These are phyloP conservation scores for Drosera spatulata DNA, from an alignment of 179 eudicot genomes.

Conservation along the genomic window DNA sequence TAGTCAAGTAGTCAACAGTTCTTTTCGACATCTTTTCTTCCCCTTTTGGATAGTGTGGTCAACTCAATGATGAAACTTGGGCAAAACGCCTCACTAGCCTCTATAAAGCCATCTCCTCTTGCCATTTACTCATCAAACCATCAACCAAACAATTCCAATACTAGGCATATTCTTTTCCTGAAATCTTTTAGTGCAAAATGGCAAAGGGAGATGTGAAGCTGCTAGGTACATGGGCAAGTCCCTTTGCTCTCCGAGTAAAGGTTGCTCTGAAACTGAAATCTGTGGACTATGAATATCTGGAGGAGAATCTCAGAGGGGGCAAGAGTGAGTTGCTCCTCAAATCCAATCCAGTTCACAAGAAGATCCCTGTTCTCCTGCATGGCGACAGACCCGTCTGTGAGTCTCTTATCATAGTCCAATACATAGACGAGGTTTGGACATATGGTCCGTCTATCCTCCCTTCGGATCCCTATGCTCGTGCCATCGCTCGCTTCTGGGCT, in stretches of 20 bases:
- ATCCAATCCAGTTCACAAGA: conserved; percentile 39
- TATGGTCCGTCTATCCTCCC: conserved; percentile 30
- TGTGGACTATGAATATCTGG: conserved; percentile 24
- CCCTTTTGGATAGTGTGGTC: no score
- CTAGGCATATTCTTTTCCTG: no score
- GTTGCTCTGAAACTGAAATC: conserved; percentile 30
- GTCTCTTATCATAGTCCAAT: conserved; percentile 31
- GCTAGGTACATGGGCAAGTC: conserved; percentile 33
- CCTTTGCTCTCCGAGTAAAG: conserved; percentile 28
- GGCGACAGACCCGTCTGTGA: conserved; percentile 29
- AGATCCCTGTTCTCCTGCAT: conserved; percentile 33
- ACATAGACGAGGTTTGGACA: conserved; percentile 33
- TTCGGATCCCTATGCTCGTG: conserved; percentile 39
- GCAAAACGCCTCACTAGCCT: no score
- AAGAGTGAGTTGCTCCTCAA: conserved; percentile 40
- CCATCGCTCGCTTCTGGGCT: conserved; percentile 31
- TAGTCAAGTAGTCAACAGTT: no score
- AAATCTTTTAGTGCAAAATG: conserved; percentile 1
- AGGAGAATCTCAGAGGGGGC: conserved; percentile 11
- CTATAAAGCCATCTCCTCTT: no score
- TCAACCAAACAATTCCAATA: no score
- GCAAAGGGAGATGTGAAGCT: conserved; percentile 22
- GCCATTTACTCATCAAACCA: no score
- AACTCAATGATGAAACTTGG: no score
- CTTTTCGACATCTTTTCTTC: no score